These are phyloP conservation scores for Gentiana macrophylla DNA, from an alignment of 257 asterid species.

Conservation along the genomic window DNA sequence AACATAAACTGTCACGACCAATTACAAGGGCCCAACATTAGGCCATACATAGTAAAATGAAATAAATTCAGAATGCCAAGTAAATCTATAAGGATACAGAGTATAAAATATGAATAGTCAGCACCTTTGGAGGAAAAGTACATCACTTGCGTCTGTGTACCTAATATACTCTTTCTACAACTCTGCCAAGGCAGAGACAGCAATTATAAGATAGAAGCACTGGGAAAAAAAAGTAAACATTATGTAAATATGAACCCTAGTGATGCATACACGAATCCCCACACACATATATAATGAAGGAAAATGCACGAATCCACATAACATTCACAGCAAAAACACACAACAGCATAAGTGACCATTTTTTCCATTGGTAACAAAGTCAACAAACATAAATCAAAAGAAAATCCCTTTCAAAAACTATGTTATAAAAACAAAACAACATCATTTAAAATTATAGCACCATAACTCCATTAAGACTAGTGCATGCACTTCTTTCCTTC, in stretches of 20 bases:
- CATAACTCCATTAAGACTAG: too few relatives aligned
- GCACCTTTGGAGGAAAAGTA: slow-evolving; percentile 57
- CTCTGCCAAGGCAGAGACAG: slow-evolving; percentile 24
- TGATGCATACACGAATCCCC: neutral
- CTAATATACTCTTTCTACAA: slow-evolving; percentile 30
- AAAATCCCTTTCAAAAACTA: too few relatives aligned
- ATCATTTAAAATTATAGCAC: too few relatives aligned
- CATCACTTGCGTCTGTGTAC: slow-evolving; percentile 30
- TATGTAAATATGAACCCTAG: neutral
- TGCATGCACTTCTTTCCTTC: too few relatives aligned
- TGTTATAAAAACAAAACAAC: too few relatives aligned
- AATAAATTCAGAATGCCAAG: slow-evolving; percentile 1
- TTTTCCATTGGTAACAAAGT: too few relatives aligned
- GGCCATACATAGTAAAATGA: neutral
- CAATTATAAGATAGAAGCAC: too few relatives aligned
- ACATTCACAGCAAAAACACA: too few relatives aligned
- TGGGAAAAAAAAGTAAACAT: too few relatives aligned
- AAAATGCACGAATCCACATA: neutral
- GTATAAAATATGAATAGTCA: neutral
- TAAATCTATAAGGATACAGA: slow-evolving; percentile 1
- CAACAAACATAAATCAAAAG: too few relatives aligned
- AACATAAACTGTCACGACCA: neutral
- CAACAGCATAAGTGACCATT: too few relatives aligned
- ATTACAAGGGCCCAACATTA: neutral
- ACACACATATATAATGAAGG: neutral